Base-by-base conservation (phyloP, 768 basidiomycete genomes). In the Phanerochaete carnosa region DNA sequence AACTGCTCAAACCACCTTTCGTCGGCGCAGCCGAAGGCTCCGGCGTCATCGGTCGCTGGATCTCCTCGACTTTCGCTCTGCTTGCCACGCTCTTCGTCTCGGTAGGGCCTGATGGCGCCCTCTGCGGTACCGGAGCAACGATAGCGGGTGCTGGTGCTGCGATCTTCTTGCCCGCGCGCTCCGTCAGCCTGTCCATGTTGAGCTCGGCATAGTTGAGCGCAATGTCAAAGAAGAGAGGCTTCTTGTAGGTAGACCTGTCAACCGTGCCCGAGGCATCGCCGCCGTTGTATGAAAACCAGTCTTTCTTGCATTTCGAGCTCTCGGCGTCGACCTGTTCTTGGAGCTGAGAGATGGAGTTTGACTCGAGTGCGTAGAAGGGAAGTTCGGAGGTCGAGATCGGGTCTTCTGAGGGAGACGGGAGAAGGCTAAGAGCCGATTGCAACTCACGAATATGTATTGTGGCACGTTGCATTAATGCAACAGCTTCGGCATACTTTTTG, bases 221-320 rank as follows among this genome's bases (percentile, higher is more conserved):
- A 62, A 94, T 90, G 70, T 97, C 92, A 74, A 95, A 97, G 78
- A 98, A 97, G 43, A 94, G 68, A 16, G 93, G 92, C 70, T 96
- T 96, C 76, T 88, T 87, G 68, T 87, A 77, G 39, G 78, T 72
- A 66, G 80, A 79, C 52, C 77, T 69, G 51, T 82, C 78, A 0
- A 57, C 68, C 6, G 71, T 70, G 13, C 77, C 72, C 33, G 75
- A 66, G 6, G 64, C 58, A 32, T 79, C 75, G 2, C 92, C 92
- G 2, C 92, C 91, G 66, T 92, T 92, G 70, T 80, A 81, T 1
- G 84, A 79, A 66, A 90, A 90, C 92, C 92, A 94, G 47, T 87
- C 87, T 35, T 81, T 83, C 69, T 92, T 92, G 73, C 83, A 79
- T 12, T 75, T 73, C 7, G 78, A 65, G 46, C 79, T 77, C 59